These are phyloP conservation scores for Fusarium coicis DNA, from an alignment of 2,329 filamentous ascomycete genomes.

Conservation along the genomic window DNA sequence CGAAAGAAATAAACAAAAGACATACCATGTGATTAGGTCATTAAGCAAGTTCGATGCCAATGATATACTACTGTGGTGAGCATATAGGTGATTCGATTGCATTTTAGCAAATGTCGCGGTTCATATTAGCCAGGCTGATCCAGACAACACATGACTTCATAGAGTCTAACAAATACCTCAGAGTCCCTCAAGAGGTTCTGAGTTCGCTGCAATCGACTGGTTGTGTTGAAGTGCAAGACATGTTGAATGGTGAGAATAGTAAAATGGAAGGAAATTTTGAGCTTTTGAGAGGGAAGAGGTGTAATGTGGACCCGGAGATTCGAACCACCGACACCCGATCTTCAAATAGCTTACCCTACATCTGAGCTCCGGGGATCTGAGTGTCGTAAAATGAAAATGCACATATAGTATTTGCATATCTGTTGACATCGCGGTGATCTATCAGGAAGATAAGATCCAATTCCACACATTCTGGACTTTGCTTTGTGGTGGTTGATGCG, in stretches of 20 bases:
- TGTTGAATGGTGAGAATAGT: background rate
- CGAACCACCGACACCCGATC: constrained; percentile 19
- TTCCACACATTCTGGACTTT: background rate
- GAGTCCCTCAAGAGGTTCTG: no score
- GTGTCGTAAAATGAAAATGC: background rate
- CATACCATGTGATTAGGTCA: constrained; percentile 15
- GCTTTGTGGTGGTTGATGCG: background rate
- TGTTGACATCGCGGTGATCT: no score
- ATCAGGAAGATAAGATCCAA: background rate
- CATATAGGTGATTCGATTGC: background rate
- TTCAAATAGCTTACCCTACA: background rate
- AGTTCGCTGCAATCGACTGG: background rate
- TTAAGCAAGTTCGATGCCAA: background rate
- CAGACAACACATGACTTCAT: constrained; percentile 1
- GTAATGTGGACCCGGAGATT: constrained; percentile 16
- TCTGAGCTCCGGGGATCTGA: background rate
- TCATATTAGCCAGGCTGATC: background rate
- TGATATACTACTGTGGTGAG: constrained; percentile 11
- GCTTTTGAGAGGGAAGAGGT: background rate
- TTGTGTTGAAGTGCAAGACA: background rate
- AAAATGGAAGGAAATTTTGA: background rate
- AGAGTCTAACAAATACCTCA: background rate
- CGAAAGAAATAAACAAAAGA: background rate
- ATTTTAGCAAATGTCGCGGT: background rate
- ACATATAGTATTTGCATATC: background rate